These are phyloP conservation scores for Ramaria sp. DNA, from an alignment of 768 basidiomycete genomes.

Conservation along the genomic window DNA sequence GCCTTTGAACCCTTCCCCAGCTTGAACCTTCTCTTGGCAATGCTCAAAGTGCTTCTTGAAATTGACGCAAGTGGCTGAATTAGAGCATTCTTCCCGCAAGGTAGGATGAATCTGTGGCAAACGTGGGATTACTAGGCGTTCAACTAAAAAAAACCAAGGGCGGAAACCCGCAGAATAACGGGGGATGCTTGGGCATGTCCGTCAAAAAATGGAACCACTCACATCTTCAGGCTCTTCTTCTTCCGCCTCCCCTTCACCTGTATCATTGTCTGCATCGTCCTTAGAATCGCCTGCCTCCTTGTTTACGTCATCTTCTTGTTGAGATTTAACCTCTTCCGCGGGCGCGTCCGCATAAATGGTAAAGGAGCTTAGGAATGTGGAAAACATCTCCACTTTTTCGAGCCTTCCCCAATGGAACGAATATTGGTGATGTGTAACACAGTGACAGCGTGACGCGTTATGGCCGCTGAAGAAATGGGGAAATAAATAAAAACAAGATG, in stretches of 20 bases:
- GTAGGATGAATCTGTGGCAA: slow-evolving; percentile 47
- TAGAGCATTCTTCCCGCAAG: slow-evolving; percentile 68
- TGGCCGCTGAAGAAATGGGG: too few species aligned
- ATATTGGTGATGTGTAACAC: not conserved
- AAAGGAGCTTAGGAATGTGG: not conserved
- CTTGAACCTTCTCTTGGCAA: slow-evolving; percentile 79
- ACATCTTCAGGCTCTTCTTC: slow-evolving; percentile 73
- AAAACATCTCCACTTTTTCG: not conserved
- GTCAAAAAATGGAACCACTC: slow-evolving; percentile 18
- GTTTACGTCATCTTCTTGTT: not conserved
- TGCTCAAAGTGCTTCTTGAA: slow-evolving; percentile 78
- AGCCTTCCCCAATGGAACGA: not conserved
- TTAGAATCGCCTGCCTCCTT: slow-evolving; percentile 16
- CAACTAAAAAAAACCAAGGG: not conserved
- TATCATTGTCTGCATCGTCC: slow-evolving; percentile 15
- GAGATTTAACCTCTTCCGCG: not conserved
- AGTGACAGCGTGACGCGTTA: too few species aligned
- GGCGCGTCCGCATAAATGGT: not conserved
- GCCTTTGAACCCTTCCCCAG: slow-evolving; percentile 74
- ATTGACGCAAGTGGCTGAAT: slow-evolving; percentile 52
- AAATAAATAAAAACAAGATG: too few species aligned
- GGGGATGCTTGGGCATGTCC: not conserved
- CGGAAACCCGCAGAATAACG: not conserved
- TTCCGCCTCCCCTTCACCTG: slow-evolving; percentile 24
- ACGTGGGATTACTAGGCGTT: too few species aligned